These are phyloP conservation scores for Chlorella sp. DNA, from an alignment of 139 green algal species.

Conservation along the genomic window DNA sequence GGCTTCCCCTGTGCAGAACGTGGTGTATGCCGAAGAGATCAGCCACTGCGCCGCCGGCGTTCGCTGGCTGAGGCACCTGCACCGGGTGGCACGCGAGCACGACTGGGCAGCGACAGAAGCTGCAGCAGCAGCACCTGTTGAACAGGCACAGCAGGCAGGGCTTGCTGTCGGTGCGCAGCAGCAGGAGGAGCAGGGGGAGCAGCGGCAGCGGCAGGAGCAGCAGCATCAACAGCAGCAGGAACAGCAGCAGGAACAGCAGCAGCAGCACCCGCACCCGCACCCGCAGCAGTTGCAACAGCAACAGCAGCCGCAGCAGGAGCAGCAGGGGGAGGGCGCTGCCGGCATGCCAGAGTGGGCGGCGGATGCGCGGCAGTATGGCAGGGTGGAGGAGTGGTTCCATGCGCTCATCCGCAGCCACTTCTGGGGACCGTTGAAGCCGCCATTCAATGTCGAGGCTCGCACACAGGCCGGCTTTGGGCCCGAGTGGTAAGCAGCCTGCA, in stretches of 20 bases:
- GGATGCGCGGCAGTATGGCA: slow-evolving; percentile 55
- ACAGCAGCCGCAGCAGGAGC: not conserved
- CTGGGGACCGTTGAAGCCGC: slow-evolving; percentile 78
- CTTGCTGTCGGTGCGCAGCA: not conserved
- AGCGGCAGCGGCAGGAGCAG: slow-evolving; percentile 18
- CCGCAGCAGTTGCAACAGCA: slow-evolving; percentile 11
- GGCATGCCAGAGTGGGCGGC: slow-evolving; percentile 45
- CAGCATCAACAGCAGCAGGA: not conserved
- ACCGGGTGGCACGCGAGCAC: slow-evolving; percentile 36
- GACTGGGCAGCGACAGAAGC: slow-evolving; percentile 6
- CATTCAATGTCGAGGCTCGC: slow-evolving; percentile 88
- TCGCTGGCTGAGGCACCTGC: slow-evolving; percentile 81
- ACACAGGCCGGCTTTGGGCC: slow-evolving; percentile 72
- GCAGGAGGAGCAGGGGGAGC: slow-evolving; percentile 12
- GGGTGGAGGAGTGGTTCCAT: slow-evolving; percentile 82
- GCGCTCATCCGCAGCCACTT: slow-evolving; percentile 78
- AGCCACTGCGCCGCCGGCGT: slow-evolving; percentile 90
- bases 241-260: not conserved
- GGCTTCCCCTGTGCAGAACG: slow-evolving; percentile 14
- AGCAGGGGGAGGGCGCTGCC: not conserved
- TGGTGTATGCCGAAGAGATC: slow-evolving; percentile 92
- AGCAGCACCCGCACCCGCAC: not conserved
- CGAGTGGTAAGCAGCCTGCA: slow-evolving; percentile 62
- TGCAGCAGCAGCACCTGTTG: slow-evolving; percentile 1
- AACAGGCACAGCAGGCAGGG: not conserved